A percentile compares a stretch with the other conserved stretches of the same genome.
Evolutionary conservation across 1,139 yeast species (phyloP).

Genomic region (Blastobotrys aristatus): DNA sequence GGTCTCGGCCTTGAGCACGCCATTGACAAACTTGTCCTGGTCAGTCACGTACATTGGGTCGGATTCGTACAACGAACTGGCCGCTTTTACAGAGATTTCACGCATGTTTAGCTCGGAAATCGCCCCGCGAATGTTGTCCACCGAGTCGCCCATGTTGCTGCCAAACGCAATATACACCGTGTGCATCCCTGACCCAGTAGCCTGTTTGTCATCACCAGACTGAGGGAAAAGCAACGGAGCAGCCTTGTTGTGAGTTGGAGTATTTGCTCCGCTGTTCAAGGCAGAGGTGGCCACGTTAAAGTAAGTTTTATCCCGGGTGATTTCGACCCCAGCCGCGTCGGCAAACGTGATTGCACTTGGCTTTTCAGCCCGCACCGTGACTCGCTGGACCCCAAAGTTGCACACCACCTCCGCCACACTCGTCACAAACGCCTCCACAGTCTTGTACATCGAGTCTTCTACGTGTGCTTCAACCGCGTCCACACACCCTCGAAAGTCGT

Average conservation of each 20-base stretch:
- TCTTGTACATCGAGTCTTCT: constrained; percentile 72
- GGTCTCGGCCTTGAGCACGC: constrained; percentile 63
- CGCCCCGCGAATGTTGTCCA: constrained; percentile 57
- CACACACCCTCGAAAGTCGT: constrained; percentile 32
- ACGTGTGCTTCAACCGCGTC: constrained; percentile 46
- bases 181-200: constrained; percentile 35
- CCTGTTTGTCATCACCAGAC: constrained; percentile 17
- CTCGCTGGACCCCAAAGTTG: constrained; percentile 38
- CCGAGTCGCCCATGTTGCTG: constrained; percentile 71
- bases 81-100: constrained; percentile 47
- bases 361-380: constrained; percentile 65
- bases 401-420: constrained; percentile 63
- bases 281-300: constrained; percentile 20
- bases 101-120: constrained; percentile 42
- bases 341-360: constrained; percentile 87
- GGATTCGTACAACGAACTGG: constrained; percentile 79
- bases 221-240: constrained; percentile 22
- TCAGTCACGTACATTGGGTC: constrained; percentile 88
- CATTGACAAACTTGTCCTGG: constrained; percentile 81
- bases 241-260: background rate
- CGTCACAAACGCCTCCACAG: constrained; percentile 86
- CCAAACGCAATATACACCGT: constrained; percentile 82
- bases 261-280: constrained; percentile 5
- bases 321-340: constrained; percentile 84
- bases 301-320: constrained; percentile 45